phyloP scores from a whole-genome alignment of 2,329 filamentous ascomycete genomes.

The Dactylellina haptotyla region DNA sequence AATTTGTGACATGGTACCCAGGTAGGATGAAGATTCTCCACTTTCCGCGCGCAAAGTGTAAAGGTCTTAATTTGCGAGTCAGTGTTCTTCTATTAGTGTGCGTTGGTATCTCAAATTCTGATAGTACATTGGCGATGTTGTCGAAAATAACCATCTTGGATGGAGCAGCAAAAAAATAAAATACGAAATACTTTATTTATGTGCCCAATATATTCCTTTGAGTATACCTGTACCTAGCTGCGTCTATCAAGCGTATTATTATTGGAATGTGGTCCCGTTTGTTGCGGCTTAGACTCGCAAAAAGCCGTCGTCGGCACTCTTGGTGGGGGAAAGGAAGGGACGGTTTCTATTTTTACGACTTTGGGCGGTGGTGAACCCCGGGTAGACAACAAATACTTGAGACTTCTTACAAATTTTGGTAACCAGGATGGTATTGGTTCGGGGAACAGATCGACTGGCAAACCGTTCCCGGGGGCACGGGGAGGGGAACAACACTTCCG shows the following conservation, averaged over 20 bases:
- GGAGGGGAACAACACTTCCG: background rate
- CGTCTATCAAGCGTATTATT: slow-evolving; percentile 32
- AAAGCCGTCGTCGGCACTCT: slow-evolving; percentile 11
- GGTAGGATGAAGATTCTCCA: background rate
- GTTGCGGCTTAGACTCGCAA: slow-evolving; percentile 51
- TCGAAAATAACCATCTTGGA: slow-evolving; percentile 36
- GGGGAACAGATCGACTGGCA: background rate
- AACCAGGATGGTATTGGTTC: slow-evolving; percentile 43
- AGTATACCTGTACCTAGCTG: slow-evolving; percentile 16
- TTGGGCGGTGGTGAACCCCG: slow-evolving; percentile 20
- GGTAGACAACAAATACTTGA: slow-evolving; percentile 50
- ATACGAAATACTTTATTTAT: background rate
- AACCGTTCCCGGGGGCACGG: background rate
- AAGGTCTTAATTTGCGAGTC: slow-evolving; percentile 19
- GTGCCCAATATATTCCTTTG: slow-evolving; percentile 33
- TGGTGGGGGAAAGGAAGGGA: slow-evolving; percentile 30
- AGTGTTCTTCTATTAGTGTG: slow-evolving; percentile 26
- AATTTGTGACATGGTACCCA: background rate
- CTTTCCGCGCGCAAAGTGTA: background rate
- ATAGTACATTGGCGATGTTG: background rate
- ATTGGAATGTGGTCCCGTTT: slow-evolving; percentile 29
- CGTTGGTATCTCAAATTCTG: slow-evolving; percentile 43
- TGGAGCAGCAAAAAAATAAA: background rate
- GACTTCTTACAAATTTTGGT: slow-evolving; percentile 50
- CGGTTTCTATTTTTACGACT: slow-evolving; percentile 49